phyloP scores from a whole-genome alignment of 768 basidiomycete species.

The Psilocybe tampanensis region DNA sequence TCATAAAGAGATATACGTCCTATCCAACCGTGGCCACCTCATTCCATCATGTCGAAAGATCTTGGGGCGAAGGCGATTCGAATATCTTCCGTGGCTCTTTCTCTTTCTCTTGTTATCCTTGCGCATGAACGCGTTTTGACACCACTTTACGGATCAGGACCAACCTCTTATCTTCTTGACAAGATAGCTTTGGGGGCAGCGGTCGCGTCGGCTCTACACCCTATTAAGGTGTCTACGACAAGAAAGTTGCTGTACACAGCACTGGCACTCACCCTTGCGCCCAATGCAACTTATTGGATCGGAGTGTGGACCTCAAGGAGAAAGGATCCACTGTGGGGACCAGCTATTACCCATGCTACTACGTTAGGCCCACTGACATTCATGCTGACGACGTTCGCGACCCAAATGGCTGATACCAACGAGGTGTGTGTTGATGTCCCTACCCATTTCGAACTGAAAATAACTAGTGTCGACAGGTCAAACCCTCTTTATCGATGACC shows the following conservation, averaged over 20 bases:
- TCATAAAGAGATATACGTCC: no score
- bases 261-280: slow-evolving; percentile 45
- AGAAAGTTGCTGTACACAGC: slow-evolving; percentile 40
- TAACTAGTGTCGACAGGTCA: neutral
- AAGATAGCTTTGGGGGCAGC: slow-evolving; percentile 35
- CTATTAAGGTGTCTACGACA: slow-evolving; percentile 36
- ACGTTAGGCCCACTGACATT: slow-evolving; percentile 62
- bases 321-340: slow-evolving; percentile 55
- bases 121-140: slow-evolving; percentile 64
- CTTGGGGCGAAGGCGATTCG: slow-evolving; percentile 13
- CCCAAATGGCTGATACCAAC: slow-evolving; percentile 15
- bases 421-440: slow-evolving; percentile 9
- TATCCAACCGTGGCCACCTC: neutral
- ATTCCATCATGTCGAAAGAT: neutral
- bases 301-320: slow-evolving; percentile 59
- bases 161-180: slow-evolving; percentile 53
- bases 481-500: neutral
- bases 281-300: slow-evolving; percentile 70
- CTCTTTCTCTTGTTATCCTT: slow-evolving; percentile 60
- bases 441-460: neutral
- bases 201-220: slow-evolving; percentile 39
- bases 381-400: slow-evolving; percentile 45
- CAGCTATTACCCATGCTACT: slow-evolving; percentile 56
- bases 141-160: slow-evolving; percentile 68
- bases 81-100: slow-evolving; percentile 20